Evolutionary conservation across 305 asterid genomes (phyloP).

Genomic region (Rubia tinctorum): DNA sequence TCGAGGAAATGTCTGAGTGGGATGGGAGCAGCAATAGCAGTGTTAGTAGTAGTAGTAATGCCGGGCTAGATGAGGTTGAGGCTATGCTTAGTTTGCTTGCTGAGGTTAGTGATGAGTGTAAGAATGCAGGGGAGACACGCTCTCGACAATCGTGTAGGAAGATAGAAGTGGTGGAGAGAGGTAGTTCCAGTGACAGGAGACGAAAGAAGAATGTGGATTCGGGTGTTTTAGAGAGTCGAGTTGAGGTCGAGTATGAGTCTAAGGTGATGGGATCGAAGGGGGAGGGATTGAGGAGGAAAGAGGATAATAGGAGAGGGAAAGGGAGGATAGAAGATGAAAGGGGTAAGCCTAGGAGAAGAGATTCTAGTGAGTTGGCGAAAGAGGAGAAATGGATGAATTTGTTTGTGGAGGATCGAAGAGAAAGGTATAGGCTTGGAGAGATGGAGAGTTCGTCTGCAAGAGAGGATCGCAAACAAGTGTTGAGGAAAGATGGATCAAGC

Average conservation of each 20-base stretch:
- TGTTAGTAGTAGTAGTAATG: conserved; percentile 24
- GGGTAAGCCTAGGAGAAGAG: conserved; percentile 23
- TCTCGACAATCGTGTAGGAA: conserved; percentile 33
- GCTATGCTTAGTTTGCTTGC: conserved; percentile 71
- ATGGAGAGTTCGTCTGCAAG: conserved; percentile 40
- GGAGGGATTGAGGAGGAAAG: conserved; percentile 22
- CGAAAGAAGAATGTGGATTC: conserved; percentile 35
- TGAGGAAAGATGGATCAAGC: conserved; percentile 72
- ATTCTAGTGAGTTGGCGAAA: conserved; percentile 24
- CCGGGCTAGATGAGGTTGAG: conserved; percentile 56
- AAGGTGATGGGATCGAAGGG: conserved; percentile 16
- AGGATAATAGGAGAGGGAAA: conserved; percentile 23
- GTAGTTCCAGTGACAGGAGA: conserved; percentile 25
- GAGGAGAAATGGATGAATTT: conserved; percentile 31
- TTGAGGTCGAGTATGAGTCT: conserved; percentile 29
- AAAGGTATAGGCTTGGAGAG: conserved; percentile 44
- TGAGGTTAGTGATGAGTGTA: conserved; percentile 52
- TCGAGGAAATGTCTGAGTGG: conserved; percentile 46
- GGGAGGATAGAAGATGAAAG: conserved; percentile 33
- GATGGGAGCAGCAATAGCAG: background rate
- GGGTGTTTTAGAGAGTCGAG: conserved; percentile 32
- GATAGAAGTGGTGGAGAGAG: conserved; percentile 37
- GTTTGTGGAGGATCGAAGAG: conserved; percentile 32
- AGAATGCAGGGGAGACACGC: conserved; percentile 35
- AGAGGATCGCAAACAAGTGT: conserved; percentile 45